Evolutionary conservation across 2,329 filamentous ascomycete genomes (phyloP).

Genomic region (Coniosporium tulheliwenetii): DNA sequence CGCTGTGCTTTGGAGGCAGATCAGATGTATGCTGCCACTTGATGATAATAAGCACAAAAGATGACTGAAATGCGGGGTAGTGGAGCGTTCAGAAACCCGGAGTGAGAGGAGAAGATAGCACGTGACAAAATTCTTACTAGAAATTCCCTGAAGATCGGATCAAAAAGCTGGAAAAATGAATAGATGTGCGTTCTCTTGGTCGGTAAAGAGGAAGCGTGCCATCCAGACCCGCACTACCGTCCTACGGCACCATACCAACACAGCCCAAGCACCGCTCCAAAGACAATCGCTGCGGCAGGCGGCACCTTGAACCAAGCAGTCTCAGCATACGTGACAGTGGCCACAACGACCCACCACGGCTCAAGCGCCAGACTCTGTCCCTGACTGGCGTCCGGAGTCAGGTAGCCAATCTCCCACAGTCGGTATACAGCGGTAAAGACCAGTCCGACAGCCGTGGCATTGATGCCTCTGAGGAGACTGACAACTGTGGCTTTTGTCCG

Average conservation of each 20-base stretch:
- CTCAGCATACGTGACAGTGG: conserved; percentile 23
- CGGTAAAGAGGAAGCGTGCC: no score
- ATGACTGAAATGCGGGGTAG: no score
- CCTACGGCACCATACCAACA: conserved; percentile 22
- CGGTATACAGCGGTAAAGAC: conserved; percentile 29
- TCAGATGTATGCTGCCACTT: no score
- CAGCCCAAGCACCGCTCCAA: conserved; percentile 22
- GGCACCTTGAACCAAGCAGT: conserved; percentile 23
- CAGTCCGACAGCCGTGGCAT: conserved; percentile 25
- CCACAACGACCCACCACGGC: conserved; percentile 30
- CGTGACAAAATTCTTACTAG: no score
- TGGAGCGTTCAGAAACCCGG: no score
- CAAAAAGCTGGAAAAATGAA: no score
- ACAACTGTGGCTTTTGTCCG: conserved; percentile 18
- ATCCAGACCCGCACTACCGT: background rate
- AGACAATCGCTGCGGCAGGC: conserved; percentile 21
- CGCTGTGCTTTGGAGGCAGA: no score
- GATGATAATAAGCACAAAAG: no score
- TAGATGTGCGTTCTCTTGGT: no score
- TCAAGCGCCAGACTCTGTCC: conserved; percentile 22
- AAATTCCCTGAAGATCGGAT: no score
- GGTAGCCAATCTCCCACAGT: conserved; percentile 27
- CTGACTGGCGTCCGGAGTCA: conserved; percentile 17
- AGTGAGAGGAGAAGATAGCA: no score
- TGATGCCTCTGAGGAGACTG: conserved; percentile 21